Percentiles rank a stretch among this genome's conserved stretches.
Conservation (phyloP, 2,329 filamentous ascomycete genomes). For the Fusarium sp. region DNA sequence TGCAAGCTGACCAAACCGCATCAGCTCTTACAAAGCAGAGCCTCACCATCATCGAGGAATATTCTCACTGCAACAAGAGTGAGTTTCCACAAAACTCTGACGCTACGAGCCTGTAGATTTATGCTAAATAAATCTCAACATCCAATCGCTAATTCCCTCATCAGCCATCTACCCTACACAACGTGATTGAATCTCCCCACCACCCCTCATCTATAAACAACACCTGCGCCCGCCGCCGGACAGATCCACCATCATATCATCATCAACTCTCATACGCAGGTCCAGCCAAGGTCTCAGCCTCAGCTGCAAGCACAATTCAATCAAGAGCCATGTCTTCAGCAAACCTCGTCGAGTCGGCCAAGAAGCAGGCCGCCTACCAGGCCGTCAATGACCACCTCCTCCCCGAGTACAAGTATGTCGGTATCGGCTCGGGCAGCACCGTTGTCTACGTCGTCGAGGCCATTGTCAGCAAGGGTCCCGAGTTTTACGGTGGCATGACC, state of each 20-base stretch:
- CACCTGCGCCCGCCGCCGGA: neutral
- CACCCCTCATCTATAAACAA: conserved; percentile 19
- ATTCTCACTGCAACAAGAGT: neutral
- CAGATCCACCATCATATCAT: conserved; percentile 1
- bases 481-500: conserved; percentile 72
- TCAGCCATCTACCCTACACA: conserved; percentile 32
- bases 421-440: conserved; percentile 85
- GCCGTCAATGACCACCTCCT: conserved; percentile 81
- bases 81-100: neutral
- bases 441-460: conserved; percentile 89
- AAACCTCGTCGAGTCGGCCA: conserved; percentile 75
- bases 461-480: conserved; percentile 71
- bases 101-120: neutral
- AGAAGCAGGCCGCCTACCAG: conserved; percentile 78
- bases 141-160: conserved; percentile 4
- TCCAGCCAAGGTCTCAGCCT: conserved; percentile 27
- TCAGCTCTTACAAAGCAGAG: neutral
- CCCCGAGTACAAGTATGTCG: conserved; percentile 72
- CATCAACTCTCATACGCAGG: conserved; percentile 22
- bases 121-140: neutral
- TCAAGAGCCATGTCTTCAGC: conserved; percentile 51
- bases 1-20: neutral
- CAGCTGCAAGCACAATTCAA: conserved; percentile 14
- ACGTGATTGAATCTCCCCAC: conserved; percentile 22
- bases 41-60: neutral